These are phyloP conservation scores for Phytomonas sp. DNA, from an alignment of 208 protist genomes.

Conservation along the genomic window DNA sequence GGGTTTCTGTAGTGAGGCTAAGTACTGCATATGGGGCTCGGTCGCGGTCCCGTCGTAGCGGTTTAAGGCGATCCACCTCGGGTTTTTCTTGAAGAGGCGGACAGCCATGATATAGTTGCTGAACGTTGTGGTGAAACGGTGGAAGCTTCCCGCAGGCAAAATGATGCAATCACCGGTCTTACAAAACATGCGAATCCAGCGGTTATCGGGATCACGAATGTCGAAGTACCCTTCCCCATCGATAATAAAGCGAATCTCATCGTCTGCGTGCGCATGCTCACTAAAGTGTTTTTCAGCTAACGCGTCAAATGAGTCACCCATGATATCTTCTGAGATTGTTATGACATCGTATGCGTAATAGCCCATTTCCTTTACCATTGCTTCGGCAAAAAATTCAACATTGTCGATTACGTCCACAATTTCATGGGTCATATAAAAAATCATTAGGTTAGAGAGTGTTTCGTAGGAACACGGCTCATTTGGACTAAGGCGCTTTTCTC, in stretches of 20 bases:
- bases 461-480: constrained; percentile 41
- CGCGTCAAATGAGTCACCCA: constrained; percentile 36
- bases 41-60: constrained; percentile 26
- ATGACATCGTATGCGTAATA: constrained; percentile 53
- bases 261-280: constrained; percentile 86
- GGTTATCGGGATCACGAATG: constrained; percentile 54
- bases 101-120: constrained; percentile 47
- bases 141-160: constrained; percentile 76
- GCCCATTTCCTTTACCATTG: constrained; percentile 28
- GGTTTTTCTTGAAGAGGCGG: constrained; percentile 74
- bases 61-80: constrained; percentile 64
- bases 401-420: constrained; percentile 21
- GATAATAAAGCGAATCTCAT: constrained; percentile 77
- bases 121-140: constrained; percentile 73
- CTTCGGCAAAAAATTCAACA: constrained; percentile 20
- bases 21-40: constrained; percentile 30
- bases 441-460: constrained; percentile 22
- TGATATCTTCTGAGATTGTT: constrained; percentile 14
- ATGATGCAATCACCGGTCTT: constrained; percentile 57
- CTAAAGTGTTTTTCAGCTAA: constrained; percentile 47
- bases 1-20: constrained; percentile 19
- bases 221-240: constrained; percentile 84
- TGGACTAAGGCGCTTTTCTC: constrained; percentile 34
- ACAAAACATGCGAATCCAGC: constrained; percentile 59
- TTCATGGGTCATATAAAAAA: constrained; percentile 34